Base-by-base conservation (phyloP, 1,284 basidiomycete species). In the Puccinia novopanici region DNA sequence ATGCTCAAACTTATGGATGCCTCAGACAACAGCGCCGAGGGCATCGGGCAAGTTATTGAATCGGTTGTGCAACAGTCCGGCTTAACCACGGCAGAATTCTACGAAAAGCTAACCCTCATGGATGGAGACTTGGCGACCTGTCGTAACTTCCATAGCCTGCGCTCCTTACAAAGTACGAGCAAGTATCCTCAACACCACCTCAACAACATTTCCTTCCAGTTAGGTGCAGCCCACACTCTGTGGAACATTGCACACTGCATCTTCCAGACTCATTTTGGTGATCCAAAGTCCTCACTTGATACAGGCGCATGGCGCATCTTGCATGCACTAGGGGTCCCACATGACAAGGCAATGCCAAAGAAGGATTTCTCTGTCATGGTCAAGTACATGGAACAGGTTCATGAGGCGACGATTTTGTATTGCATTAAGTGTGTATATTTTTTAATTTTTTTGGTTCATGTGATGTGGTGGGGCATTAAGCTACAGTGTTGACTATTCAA, bases 1-100 rank as follows among this genome's bases (percentile, higher is more conserved):
- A 74, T 74, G 54, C 57, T 74, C 10, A 59, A 59, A 27, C 30
- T 74, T 1, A 74, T 74, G 72, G 72, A 74, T 15, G 37, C 72
- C 5, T 34, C 72, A 4, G 71, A 73, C 5, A 73, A 73, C 17
- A 57, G 52, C 13, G 52, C 71, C 22, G 37, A 74, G 54, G 72
- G 72, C 3, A 45, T 74, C n/a, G n/a, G n/a, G n/a, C n/a, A n/a
- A n/a, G n/a, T n/a, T n/a, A n/a, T n/a, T n/a, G n/a, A n/a, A n/a
- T 1, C 55, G 72, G 12, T 27, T 24, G 54, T 22, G 4, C 17
- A 42, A 4, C 72, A 74, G 34, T 45, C 40, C 9, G 55, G 54
- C 8, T 24, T 70, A 1, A 10, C 19, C 1, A 6, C 1, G 15
- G 45, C 50, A 9, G 19, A 6, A 24, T 70, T 70, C 52, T 70